These are phyloP conservation scores for Saccharomyces eubayanus DNA, from an alignment of 805 yeast species.

Conservation along the genomic window DNA sequence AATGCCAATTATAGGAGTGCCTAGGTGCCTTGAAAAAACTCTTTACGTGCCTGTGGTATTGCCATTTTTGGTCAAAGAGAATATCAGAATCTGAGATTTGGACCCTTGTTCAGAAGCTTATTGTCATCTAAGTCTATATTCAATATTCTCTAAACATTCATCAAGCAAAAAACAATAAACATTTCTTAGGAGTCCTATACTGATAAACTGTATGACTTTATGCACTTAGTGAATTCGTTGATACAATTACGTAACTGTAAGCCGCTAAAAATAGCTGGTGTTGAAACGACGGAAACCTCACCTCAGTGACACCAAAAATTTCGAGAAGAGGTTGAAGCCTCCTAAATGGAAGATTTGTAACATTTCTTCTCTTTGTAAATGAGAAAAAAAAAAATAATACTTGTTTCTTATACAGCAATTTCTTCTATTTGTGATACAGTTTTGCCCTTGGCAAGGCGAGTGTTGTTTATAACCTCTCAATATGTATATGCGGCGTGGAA, in stretches of 20 bases:
- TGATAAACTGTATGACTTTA: background rate
- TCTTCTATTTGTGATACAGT: too few species aligned
- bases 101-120: background rate
- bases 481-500: too few species aligned
- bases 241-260: background rate
- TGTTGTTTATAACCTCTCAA: too few species aligned
- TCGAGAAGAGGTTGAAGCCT: background rate
- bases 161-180: background rate
- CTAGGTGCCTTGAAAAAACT: background rate
- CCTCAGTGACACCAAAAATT: background rate
- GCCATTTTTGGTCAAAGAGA: background rate
- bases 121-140: background rate
- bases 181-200: background rate
- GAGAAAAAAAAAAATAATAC: background rate
- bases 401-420: too few species aligned
- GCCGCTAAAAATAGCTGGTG: background rate
- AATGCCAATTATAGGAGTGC: background rate
- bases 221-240: background rate
- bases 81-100: background rate
- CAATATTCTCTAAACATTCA: background rate
- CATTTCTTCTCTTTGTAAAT: background rate
- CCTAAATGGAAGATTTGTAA: background rate
- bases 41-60: background rate
- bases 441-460: too few species aligned
- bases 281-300: background rate